Evolutionary conservation across 1,284 basidiomycete genomes (phyloP).

Genomic region (Somion occarium): DNA sequence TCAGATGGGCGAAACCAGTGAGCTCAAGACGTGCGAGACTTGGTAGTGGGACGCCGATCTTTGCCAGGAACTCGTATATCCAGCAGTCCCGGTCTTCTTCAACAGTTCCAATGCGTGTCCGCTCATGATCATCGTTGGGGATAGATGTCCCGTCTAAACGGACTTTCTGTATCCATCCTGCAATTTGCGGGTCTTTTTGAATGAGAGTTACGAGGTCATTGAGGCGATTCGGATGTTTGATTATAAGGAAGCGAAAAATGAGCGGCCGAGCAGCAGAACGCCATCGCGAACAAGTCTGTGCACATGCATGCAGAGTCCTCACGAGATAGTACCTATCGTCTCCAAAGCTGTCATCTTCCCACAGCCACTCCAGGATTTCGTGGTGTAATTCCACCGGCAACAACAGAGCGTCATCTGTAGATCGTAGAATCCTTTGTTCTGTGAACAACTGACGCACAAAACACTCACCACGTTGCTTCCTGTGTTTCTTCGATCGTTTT

Average conservation of each 20-base stretch:
- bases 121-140: background rate
- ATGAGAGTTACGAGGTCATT: background rate
- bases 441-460: too few species aligned
- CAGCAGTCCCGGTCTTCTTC: background rate
- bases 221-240: background rate
- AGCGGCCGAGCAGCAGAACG: background rate
- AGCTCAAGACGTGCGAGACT: background rate
- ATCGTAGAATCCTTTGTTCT: too few species aligned
- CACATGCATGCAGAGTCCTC: background rate
- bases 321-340: background rate
- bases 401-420: too few species aligned
- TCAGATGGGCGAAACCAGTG: background rate
- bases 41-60: background rate
- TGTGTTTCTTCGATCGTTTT: too few species aligned
- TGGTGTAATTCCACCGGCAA: background rate
- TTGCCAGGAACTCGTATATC: background rate
- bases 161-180: background rate
- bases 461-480: too few species aligned
- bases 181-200: background rate
- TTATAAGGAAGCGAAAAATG: background rate
- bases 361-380: background rate
- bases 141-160: background rate
- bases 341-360: background rate
- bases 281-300: background rate
- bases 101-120: background rate